Conservation (phyloP, 129 eudicot genomes). For the Flaveria robusta region DNA sequence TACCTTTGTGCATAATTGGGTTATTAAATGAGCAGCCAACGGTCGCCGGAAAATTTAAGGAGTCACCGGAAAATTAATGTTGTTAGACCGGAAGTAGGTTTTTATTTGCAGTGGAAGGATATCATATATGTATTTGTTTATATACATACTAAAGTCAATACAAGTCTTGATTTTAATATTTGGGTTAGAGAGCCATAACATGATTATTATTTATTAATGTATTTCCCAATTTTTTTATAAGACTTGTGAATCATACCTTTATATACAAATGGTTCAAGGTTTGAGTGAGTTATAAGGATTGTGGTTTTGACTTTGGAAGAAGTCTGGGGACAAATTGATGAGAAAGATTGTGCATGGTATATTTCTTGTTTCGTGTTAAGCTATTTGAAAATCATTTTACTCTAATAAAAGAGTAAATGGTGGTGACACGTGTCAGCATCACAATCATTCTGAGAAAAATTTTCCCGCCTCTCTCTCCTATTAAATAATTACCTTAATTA, state of each 20-base stretch:
- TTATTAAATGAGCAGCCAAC: background rate
- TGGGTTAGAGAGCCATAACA: background rate
- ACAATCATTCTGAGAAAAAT: no score
- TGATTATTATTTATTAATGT: no score
- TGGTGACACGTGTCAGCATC: no score
- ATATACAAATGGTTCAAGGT: background rate
- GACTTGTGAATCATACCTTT: background rate
- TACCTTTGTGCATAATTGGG: background rate
- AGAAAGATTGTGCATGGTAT: no score
- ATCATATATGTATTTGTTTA: background rate
- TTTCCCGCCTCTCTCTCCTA: no score
- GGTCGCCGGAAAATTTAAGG: background rate
- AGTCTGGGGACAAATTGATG: no score
- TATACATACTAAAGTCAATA: background rate
- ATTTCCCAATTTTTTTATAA: background rate
- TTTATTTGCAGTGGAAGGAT: background rate
- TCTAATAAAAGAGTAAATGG: no score
- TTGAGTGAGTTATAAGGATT: no score
- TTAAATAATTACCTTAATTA: no score
- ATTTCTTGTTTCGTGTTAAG: no score
- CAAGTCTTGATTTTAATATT: background rate
- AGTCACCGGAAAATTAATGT: constrained; percentile 7
- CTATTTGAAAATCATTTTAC: no score
- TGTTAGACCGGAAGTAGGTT: background rate
- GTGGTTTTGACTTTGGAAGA: no score